Evolutionary conservation across 768 basidiomycete species (phyloP).

Genomic region (Xerocomus potaroensis): DNA sequence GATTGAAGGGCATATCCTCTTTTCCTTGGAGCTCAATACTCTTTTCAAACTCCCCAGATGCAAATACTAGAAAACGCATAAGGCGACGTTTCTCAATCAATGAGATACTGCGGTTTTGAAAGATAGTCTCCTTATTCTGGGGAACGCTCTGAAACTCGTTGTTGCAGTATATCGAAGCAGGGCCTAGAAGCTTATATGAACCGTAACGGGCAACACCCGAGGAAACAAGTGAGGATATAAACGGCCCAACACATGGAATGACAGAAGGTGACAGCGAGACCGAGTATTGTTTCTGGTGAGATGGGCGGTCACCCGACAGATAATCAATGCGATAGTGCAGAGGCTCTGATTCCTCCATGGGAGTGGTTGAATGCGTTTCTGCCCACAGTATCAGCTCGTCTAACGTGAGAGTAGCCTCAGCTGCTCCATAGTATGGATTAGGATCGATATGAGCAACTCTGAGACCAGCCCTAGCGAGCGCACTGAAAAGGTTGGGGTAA

Average conservation of each 20-base stretch:
- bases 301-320: constrained; percentile 39
- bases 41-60: constrained; percentile 68
- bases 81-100: constrained; percentile 84
- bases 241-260: constrained; percentile 72
- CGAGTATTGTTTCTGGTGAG: constrained; percentile 72
- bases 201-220: constrained; percentile 90
- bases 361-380: constrained; percentile 32
- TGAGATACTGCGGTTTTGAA: constrained; percentile 74
- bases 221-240: constrained; percentile 72
- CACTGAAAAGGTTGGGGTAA: constrained; percentile 41
- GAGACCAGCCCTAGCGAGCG: constrained; percentile 84
- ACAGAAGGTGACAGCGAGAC: constrained; percentile 82
- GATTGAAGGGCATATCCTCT: constrained; percentile 51
- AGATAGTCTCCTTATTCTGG: constrained; percentile 87
- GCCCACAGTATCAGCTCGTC: constrained; percentile 78
- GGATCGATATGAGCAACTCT: constrained; percentile 85
- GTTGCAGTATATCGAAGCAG: constrained; percentile 56
- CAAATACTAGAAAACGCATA: constrained; percentile 89
- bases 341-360: constrained; percentile 5
- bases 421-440: constrained; percentile 80
- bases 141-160: constrained; percentile 62
- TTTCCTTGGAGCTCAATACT: constrained; percentile 55
- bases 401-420: constrained; percentile 76
- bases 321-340: constrained; percentile 32
- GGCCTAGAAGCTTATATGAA: constrained; percentile 81